Evolutionary conservation across 2,329 filamentous ascomycete species (phyloP).

Genomic region (Paecilomyces sp.): DNA sequence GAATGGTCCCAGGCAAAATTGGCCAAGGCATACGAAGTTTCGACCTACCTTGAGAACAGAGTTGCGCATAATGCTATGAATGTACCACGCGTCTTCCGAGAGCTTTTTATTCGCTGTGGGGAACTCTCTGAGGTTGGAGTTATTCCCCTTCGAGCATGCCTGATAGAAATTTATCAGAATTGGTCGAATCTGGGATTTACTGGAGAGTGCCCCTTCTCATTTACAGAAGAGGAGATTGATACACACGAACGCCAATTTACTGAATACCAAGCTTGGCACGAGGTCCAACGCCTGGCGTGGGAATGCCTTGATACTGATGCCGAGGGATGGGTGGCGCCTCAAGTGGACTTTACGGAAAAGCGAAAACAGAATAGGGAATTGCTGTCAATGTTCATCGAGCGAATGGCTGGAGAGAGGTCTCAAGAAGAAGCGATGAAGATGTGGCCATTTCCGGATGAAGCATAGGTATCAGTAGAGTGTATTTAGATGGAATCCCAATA

Average conservation of each 20-base stretch:
- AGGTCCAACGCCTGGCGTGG: neutral
- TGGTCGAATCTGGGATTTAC: neutral
- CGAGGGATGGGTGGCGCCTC: neutral
- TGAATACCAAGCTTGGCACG: neutral
- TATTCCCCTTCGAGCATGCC: constrained; percentile 25
- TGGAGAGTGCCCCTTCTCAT: neutral
- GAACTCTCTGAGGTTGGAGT: constrained; percentile 18
- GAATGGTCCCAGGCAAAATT: neutral
- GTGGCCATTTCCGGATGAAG: neutral
- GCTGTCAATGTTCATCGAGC: neutral
- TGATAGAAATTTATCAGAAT: constrained; percentile 5
- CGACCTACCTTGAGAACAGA: neutral
- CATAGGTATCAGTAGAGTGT: neutral
- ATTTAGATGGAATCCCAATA: too few relatives aligned
- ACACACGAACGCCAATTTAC: neutral
- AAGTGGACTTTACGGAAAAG: neutral
- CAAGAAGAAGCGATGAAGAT: neutral
- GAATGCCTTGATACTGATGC: neutral
- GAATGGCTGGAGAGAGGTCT: neutral
- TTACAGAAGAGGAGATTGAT: neutral
- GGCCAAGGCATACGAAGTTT: neutral
- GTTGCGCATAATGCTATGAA: neutral
- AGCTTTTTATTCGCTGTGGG: constrained; percentile 25
- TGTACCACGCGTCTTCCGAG: constrained; percentile 21
- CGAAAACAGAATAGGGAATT: neutral